Evolutionary conservation across 2,329 filamentous ascomycete genomes (phyloP), one percentile per base, ranked within the genome.

Genomic region (Chrysoporthe austroafricana): DNA sequence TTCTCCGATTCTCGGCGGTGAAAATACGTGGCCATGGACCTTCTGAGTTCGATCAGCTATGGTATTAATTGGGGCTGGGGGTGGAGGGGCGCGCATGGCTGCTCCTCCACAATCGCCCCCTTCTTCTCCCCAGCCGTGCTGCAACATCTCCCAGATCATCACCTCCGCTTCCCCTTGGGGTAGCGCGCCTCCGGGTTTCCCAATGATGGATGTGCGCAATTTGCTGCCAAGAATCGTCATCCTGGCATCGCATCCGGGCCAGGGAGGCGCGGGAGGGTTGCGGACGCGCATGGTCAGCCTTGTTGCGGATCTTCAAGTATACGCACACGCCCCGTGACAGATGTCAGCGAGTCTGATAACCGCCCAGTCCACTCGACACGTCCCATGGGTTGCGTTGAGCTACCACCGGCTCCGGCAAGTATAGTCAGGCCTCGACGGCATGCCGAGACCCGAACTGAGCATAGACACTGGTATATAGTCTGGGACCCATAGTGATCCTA

Each of bases 111-210:
- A 52, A 34, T 36, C 16, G 54, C 54, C 32, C 54, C 52, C 7
- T 18, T 43, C 61, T 48, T 16, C 43, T 54, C 62, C 21, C 56
- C 56, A 59, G 32, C 48, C 43, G 21, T 58, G 9, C 57, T 42
- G 14, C 18, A 54, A 11, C 5, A 21, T 54, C 43, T 46, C 43
- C 63, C 52, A 43, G 57, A 66, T 66, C 57, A 43, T 21, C 50
- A 52, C 57, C 32, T 14, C 58, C 50, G 46, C 58, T 44, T 66
- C 66, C 66, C 58, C 66, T 39, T 43, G 57, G 63, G 62, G 66
- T 43, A 62, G 46, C 58, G 14, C 54, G 54, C 2, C 62, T 50
- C n/a, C 34, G 42, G 32, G 34, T 13, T 43, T 26, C 7, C 21
- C 48, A 18, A 61, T 57, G 57, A 36, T 43, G 43, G 48, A 58